Evolutionary conservation across 1,139 yeast species (phyloP).

Genomic region (Geotrichum restrictum): DNA sequence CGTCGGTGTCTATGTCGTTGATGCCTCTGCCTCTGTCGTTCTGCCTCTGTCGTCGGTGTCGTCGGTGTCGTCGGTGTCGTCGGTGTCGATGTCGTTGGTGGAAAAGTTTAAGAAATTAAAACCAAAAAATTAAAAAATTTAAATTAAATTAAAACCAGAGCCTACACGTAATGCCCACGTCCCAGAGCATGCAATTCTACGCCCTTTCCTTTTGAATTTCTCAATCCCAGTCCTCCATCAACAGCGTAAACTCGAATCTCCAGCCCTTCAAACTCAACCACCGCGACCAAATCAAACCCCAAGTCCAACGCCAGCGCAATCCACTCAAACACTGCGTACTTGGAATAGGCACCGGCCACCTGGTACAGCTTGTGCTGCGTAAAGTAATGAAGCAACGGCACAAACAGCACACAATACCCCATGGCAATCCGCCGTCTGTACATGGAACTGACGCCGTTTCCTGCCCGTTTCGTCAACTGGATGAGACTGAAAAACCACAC

Average conservation of each 20-base stretch:
- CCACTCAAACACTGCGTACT: constrained; percentile 83
- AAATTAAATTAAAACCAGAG: not conserved
- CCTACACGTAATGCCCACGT: constrained; percentile 4
- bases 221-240: no score
- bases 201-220: not conserved
- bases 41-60: no score
- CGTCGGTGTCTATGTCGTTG: no score
- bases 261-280: constrained; percentile 16
- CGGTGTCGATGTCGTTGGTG: not conserved
- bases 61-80: no score
- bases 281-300: constrained; percentile 50
- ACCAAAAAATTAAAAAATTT: not conserved
- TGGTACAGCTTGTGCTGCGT: constrained; percentile 75
- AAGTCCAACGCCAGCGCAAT: constrained; percentile 64
- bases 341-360: constrained; percentile 73
- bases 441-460: constrained; percentile 41
- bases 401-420: constrained; percentile 55
- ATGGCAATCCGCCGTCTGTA: constrained; percentile 41
- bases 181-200: constrained; percentile 2
- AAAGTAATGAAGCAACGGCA: constrained; percentile 72
- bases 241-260: constrained; percentile 14
- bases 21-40: no score
- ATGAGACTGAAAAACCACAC: constrained; percentile 18
- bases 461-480: constrained; percentile 43
- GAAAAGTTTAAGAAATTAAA: not conserved